These are phyloP conservation scores for Penicillium macrosclerotiorum DNA, from an alignment of 495 filamentous ascomycete genomes.

Conservation along the genomic window DNA sequence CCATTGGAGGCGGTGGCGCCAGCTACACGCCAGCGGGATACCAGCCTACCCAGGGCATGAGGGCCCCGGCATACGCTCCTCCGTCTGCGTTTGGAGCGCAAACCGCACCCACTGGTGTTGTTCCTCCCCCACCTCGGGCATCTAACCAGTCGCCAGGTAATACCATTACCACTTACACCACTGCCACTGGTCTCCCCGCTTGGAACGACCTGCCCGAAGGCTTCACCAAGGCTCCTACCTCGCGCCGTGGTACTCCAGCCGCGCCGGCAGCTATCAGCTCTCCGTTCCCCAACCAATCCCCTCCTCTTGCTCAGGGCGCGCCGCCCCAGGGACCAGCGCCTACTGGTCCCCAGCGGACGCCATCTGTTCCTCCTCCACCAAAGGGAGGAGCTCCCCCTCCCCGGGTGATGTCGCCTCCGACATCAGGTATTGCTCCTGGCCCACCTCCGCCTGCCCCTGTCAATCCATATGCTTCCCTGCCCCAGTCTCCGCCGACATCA, in stretches of 20 bases:
- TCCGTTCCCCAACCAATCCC: slow-evolving; percentile 66
- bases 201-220: slow-evolving; percentile 96
- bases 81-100: slow-evolving; percentile 43
- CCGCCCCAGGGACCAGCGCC: slow-evolving; percentile 33
- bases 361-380: slow-evolving; percentile 55
- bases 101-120: slow-evolving; percentile 36
- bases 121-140: slow-evolving; percentile 59
- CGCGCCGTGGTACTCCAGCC: slow-evolving; percentile 70
- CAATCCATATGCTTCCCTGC: slow-evolving; percentile 67
- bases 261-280: slow-evolving; percentile 55
- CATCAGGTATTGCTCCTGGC: slow-evolving; percentile 38
- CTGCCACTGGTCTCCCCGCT: slow-evolving; percentile 64
- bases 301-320: slow-evolving; percentile 50
- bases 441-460: slow-evolving; percentile 58
- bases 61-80: slow-evolving; percentile 22
- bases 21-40: slow-evolving; percentile 45
- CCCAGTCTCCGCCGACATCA: slow-evolving; percentile 34
- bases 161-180: slow-evolving; percentile 61
- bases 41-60: slow-evolving; percentile 45
- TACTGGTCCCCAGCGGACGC: slow-evolving; percentile 42
- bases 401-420: slow-evolving; percentile 55
- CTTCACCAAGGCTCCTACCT: slow-evolving; percentile 67
- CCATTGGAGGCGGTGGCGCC: slow-evolving; percentile 32
- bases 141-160: slow-evolving; percentile 58
- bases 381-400: slow-evolving; percentile 51